Percentiles rank a stretch among this genome's conserved stretches.
phyloP scores from a whole-genome alignment of 2,329 filamentous ascomycete genomes.

The Cercospora citrullina region DNA sequence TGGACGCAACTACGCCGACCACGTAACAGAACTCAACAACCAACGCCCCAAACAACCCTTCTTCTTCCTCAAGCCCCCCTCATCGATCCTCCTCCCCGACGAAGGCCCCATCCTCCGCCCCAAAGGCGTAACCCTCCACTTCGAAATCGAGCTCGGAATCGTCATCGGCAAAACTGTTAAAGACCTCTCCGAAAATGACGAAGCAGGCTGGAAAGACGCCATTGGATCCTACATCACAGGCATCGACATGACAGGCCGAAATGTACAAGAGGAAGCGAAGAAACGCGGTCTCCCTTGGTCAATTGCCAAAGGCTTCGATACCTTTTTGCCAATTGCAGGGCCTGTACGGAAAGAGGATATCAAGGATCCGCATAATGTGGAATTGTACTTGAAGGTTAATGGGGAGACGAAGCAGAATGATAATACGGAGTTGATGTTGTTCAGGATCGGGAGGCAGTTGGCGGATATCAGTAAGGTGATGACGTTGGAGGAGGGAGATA shows the following conservation, averaged over 20 bases:
- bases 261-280: conserved; percentile 95
- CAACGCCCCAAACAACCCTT: conserved; percentile 89
- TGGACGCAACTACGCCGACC: conserved; percentile 94
- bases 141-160: conserved; percentile 90
- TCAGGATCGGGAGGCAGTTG: conserved; percentile 81
- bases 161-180: conserved; percentile 79
- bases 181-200: conserved; percentile 73
- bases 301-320: conserved; percentile 97
- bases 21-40: conserved; percentile 89
- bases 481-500: conserved; percentile 87
- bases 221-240: conserved; percentile 85
- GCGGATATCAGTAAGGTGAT: conserved; percentile 93
- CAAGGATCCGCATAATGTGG: conserved; percentile 81
- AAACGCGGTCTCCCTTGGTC: conserved; percentile 94
- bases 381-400: conserved; percentile 85
- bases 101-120: conserved; percentile 80
- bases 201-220: conserved; percentile 73
- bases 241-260: conserved; percentile 97
- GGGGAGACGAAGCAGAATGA: conserved; percentile 75
- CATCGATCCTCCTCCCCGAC: conserved; percentile 76
- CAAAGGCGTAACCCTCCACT: conserved; percentile 81
- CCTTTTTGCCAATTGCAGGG: conserved; percentile 84
- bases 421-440: conserved; percentile 92
- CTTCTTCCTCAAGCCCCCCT: conserved; percentile 96
- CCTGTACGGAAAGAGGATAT: conserved; percentile 79